Conservation (phyloP, 306 rosid species). For the Albizia julibrissin region DNA sequence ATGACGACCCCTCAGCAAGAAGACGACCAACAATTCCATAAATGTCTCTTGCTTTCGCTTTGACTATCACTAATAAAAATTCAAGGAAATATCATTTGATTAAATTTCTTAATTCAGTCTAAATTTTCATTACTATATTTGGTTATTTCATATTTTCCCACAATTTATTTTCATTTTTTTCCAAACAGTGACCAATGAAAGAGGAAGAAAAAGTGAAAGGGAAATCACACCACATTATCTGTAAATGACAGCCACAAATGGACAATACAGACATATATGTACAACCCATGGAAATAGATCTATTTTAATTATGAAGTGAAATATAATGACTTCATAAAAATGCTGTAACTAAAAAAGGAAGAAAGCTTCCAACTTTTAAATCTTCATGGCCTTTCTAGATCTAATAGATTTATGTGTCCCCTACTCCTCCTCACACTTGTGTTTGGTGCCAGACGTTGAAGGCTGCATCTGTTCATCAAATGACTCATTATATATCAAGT, state of each 20-base stretch:
- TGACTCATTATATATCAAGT: background rate
- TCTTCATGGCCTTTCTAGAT: background rate
- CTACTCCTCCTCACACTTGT: background rate
- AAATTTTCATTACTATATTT: no score
- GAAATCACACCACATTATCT: background rate
- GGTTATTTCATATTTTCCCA: no score
- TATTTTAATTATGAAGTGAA: no score
- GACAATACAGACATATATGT: background rate
- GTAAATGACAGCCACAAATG: background rate
- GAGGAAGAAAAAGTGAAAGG: no score
- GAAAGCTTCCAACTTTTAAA: background rate
- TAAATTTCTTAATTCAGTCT: no score
- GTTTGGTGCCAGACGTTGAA: background rate
- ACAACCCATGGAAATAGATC: background rate
- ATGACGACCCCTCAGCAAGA: slow-evolving; percentile 22
- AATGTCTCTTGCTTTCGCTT: background rate
- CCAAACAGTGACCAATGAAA: no score
- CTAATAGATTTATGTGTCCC: background rate
- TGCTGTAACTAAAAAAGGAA: no score
- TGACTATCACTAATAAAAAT: no score
- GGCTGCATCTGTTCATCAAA: background rate
- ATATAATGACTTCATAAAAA: background rate
- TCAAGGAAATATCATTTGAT: no score
- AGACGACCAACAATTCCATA: slow-evolving; percentile 39
- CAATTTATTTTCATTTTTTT: no score